phyloP scores from a whole-genome alignment of 306 rosid genomes.

The Dalbergia cochinchinensis region DNA sequence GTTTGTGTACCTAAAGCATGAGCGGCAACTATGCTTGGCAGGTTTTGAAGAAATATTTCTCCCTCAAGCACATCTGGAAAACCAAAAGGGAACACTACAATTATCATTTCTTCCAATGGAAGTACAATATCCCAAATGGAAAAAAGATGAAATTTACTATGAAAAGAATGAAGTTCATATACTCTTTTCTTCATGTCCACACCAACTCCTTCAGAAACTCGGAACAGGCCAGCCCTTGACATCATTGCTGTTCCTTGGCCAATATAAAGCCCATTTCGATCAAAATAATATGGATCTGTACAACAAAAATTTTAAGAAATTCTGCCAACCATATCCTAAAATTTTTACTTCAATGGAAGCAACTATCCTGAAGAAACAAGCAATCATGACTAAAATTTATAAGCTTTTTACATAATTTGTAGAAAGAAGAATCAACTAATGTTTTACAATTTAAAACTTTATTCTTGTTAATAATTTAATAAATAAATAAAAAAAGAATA shows the following conservation, averaged over 20 bases:
- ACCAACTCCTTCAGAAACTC: slow-evolving; percentile 78
- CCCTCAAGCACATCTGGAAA: slow-evolving; percentile 86
- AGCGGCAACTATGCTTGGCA: slow-evolving; percentile 90
- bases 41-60: slow-evolving; percentile 95
- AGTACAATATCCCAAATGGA: background rate
- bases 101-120: slow-evolving; percentile 16
- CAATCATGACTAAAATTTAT: background rate
- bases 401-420: slow-evolving; percentile 15
- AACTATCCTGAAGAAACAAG: slow-evolving; percentile 7
- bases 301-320: slow-evolving; percentile 40
- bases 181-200: slow-evolving; percentile 87
- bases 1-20: slow-evolving; percentile 82
- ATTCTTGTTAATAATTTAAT: background rate
- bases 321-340: slow-evolving; percentile 25
- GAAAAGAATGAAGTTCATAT: slow-evolving; percentile 82
- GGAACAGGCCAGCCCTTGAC: slow-evolving; percentile 92
- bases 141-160: slow-evolving; percentile 64
- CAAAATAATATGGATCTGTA: slow-evolving; percentile 77
- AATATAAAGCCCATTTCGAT: slow-evolving; percentile 80
- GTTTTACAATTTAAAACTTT: background rate
- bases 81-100: slow-evolving; percentile 34
- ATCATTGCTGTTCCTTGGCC: slow-evolving; percentile 86
- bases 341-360: slow-evolving; percentile 31
- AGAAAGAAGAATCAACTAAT: background rate
- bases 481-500: background rate